Conservation (phyloP, 2,329 filamentous ascomycete species). For the Scytalidium sp. region DNA sequence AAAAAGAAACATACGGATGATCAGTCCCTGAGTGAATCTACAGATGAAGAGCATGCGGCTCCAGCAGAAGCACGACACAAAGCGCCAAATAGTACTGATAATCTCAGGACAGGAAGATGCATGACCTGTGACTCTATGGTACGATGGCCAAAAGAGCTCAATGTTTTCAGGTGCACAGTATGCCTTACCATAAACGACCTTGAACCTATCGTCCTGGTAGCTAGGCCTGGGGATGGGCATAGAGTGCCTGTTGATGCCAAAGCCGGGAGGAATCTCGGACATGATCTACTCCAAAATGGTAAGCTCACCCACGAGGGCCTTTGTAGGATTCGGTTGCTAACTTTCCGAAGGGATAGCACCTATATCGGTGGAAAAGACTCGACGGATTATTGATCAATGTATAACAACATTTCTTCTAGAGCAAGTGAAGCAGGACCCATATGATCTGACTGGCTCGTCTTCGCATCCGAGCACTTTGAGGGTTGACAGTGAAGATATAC, state of each 20-base stretch:
- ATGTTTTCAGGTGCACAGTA: conserved; percentile 77
- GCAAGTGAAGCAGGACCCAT: conserved; percentile 25
- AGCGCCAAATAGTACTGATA: conserved; percentile 31
- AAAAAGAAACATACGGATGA: conserved; percentile 50
- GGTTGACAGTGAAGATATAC: neutral
- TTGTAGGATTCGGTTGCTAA: neutral
- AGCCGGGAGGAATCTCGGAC: conserved; percentile 12
- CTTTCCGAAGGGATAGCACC: conserved; percentile 34
- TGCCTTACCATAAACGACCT: conserved; percentile 86
- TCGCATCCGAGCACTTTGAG: neutral
- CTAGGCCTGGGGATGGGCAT: conserved; percentile 22
- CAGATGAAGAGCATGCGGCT: conserved; percentile 39
- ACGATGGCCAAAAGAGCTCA: conserved; percentile 71
- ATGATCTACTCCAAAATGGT: conserved; percentile 19
- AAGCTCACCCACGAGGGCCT: conserved; percentile 2
- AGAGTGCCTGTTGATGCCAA: conserved; percentile 13
- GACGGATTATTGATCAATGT: conserved; percentile 53
- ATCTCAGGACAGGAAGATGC: conserved; percentile 70
- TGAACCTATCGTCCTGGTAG: conserved; percentile 36
- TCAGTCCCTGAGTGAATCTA: conserved; percentile 38
- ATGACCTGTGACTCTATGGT: conserved; percentile 83
- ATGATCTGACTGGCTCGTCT: neutral
- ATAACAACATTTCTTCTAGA: conserved; percentile 46
- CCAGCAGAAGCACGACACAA: conserved; percentile 8
- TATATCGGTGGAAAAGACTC: conserved; percentile 60